Evolutionary conservation across 371 early-diverging fungal species (phyloP), one percentile per base, ranked within the genome.

Genomic region (Actinomucor elegans): DNA sequence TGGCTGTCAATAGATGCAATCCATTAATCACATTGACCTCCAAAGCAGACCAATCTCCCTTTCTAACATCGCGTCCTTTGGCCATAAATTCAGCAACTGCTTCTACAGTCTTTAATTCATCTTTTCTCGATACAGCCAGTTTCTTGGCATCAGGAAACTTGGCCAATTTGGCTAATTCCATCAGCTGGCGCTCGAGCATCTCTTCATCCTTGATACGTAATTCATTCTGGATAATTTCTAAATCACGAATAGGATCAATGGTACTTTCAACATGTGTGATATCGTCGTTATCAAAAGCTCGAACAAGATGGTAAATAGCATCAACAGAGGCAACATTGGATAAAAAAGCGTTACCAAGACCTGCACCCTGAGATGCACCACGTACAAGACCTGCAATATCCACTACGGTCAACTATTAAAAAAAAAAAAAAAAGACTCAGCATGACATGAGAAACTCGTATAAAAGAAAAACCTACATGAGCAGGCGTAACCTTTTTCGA

Each of bases 311-410:
- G 73, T 90, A 96, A 42, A 98, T 92, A 47, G 92, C 96, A 75
- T 98, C 97, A 0, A 93, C 92, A 12, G 92, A 91, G 37, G 86
- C 80, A 26, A 98, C 92, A 67, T 96, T 84, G 29, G 92, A 85
- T 67, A 97, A 72, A 79, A 98, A 98, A 27, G 89, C 86, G 71
- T 98, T 98, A 34, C 98, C 98, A 28, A 93, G 75, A 43, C 92
- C 92, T 40, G 82, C 84, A 18, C 94, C 94, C 37, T 80, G 79
- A 15, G 86, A 77, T 1, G 94, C 91, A 40, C 93, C 93, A 54
- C 90, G 87, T n/a, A 96, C 92, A 43, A 98, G 85, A 24, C 98
- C 97, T 26, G 98, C 98, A 81, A 98, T 98, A 72, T 98, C 97
- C 26, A 89, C 87, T 32, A 94, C 88, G 8, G 88, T 88, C 61